phyloP scores from a whole-genome alignment of 805 yeast species.

The Teunomyces gatunensis region DNA sequence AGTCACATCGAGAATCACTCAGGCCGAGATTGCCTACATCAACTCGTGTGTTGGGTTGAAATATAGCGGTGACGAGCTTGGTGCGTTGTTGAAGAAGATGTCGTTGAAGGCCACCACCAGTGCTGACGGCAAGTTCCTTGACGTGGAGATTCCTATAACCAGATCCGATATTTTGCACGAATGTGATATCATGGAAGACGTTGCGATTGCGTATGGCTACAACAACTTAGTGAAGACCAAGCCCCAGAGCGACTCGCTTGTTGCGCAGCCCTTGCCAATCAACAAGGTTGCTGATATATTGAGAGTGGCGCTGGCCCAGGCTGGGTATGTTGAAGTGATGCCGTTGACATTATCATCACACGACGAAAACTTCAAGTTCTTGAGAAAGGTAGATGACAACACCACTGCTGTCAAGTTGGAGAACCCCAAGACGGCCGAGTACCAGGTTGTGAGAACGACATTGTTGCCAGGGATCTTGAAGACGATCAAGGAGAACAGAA shows the following conservation, averaged over 20 bases:
- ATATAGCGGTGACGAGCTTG: constrained; percentile 64
- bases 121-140: constrained; percentile 47
- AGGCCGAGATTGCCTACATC: constrained; percentile 79
- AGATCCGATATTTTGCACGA: constrained; percentile 95
- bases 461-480: constrained; percentile 92
- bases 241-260: constrained; percentile 73
- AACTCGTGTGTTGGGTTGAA: constrained; percentile 90
- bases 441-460: constrained; percentile 96
- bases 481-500: constrained; percentile 93
- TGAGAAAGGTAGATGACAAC: constrained; percentile 70
- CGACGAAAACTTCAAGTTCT: constrained; percentile 90
- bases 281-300: constrained; percentile 89
- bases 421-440: constrained; percentile 94
- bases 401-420: constrained; percentile 85
- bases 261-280: constrained; percentile 85
- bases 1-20: constrained; percentile 61
- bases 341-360: constrained; percentile 95
- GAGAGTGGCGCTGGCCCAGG: constrained; percentile 86
- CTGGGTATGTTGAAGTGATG: constrained; percentile 94
- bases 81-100: constrained; percentile 73
- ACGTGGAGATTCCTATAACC: constrained; percentile 83
- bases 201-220: constrained; percentile 94
- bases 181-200: constrained; percentile 98
- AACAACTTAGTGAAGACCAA: constrained; percentile 78
- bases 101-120: constrained; percentile 65